A percentile compares a stretch with the other conserved stretches of the same genome.
Conservation (phyloP, 176 grass and related monocot species). For the Oryza rufipogon region DNA sequence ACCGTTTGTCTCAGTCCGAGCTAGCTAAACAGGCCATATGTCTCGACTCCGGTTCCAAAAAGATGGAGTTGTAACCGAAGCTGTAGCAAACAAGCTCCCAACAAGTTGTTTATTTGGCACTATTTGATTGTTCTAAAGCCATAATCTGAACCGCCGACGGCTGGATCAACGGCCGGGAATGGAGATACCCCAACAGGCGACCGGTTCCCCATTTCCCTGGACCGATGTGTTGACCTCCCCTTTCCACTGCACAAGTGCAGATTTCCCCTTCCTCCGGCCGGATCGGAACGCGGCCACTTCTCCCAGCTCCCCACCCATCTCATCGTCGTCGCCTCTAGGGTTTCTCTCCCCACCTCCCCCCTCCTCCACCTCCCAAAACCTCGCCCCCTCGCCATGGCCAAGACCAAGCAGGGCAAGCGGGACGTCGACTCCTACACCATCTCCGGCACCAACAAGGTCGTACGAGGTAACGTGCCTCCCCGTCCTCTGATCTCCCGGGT, state of each 20-base stretch:
- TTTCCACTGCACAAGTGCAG: background rate
- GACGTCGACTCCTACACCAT: slow-evolving; percentile 87
- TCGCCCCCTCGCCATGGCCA: slow-evolving; percentile 58
- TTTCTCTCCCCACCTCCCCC: background rate
- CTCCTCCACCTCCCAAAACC: background rate
- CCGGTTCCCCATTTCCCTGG: background rate
- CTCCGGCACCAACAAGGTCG: slow-evolving; percentile 75
- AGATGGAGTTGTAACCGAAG: too few species aligned
- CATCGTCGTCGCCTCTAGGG: slow-evolving; percentile 41
- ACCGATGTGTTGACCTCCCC: background rate
- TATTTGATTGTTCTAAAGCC: too few species aligned
- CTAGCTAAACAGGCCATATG: too few species aligned
- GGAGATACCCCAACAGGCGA: background rate
- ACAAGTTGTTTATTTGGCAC: too few species aligned
- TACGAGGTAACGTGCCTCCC: slow-evolving; percentile 55
- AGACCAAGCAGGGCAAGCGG: slow-evolving; percentile 77
- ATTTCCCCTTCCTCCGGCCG: background rate
- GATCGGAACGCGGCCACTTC: background rate
- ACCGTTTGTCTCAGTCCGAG: too few species aligned
- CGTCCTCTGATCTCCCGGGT: background rate
- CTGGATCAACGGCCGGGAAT: background rate
- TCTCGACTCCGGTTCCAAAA: too few species aligned
- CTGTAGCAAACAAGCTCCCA: too few species aligned
- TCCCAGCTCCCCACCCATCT: background rate
- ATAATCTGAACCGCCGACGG: background rate